These are phyloP conservation scores for Aspergillus sergii DNA, from an alignment of 2,329 filamentous ascomycete genomes.

Conservation along the genomic window DNA sequence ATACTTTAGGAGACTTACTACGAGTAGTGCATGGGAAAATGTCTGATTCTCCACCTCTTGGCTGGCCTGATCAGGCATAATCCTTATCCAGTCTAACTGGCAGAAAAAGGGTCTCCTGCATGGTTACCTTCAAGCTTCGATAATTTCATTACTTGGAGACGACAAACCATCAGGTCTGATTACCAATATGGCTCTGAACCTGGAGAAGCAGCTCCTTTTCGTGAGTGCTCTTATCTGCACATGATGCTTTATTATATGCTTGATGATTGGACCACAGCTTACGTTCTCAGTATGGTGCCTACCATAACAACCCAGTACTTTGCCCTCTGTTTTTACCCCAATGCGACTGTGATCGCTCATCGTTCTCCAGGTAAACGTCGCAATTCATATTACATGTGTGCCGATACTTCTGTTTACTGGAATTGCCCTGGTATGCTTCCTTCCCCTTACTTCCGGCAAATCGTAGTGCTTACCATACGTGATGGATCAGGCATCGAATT, in stretches of 20 bases:
- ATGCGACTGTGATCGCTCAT: slow-evolving; percentile 23
- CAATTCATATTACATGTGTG: slow-evolving; percentile 66
- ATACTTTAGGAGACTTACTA: slow-evolving; percentile 1
- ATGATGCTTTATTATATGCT: neutral
- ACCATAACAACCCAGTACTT: slow-evolving; percentile 65
- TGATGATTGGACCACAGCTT: slow-evolving; percentile 22
- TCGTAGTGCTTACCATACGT: slow-evolving; percentile 1
- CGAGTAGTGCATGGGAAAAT: slow-evolving; percentile 11
- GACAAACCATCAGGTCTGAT: neutral
- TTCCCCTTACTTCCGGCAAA: slow-evolving; percentile 4
- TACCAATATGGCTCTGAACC: slow-evolving; percentile 54
- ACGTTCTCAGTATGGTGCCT: slow-evolving; percentile 62
- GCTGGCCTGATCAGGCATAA: slow-evolving; percentile 17
- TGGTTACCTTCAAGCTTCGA: slow-evolving; percentile 4
- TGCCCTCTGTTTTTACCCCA: slow-evolving; percentile 7
- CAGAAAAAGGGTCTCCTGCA: slow-evolving; percentile 6
- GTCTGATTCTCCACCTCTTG: slow-evolving; percentile 19
- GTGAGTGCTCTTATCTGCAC: slow-evolving; percentile 48
- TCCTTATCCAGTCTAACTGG: slow-evolving; percentile 6
- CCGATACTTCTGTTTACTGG: slow-evolving; percentile 62
- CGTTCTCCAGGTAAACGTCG: slow-evolving; percentile 60
- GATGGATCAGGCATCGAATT: slow-evolving; percentile 57
- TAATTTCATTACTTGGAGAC: neutral
- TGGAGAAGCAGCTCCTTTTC: slow-evolving; percentile 68
- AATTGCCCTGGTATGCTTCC: slow-evolving; percentile 58